phyloP scores from a whole-genome alignment of 1,284 basidiomycete genomes.

The Testicularia cyperi region DNA sequence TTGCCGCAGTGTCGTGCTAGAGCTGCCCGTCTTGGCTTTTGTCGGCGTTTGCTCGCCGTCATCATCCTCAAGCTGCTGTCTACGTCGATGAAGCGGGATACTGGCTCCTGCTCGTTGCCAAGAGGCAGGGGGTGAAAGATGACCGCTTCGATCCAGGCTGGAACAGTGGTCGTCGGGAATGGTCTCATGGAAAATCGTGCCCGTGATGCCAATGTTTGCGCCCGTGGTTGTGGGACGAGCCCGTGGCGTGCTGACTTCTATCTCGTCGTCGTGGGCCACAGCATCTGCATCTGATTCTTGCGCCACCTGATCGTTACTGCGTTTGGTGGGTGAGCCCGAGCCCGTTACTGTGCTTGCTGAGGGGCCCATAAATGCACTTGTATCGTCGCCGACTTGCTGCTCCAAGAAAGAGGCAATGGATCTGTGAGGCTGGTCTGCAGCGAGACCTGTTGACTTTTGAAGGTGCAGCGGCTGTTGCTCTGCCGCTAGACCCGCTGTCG shows the following conservation, averaged over 20 bases:
- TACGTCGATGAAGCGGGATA: too few species aligned
- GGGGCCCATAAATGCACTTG: too few species aligned
- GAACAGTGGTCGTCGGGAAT: constrained; percentile 18
- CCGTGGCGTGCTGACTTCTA: constrained; percentile 35
- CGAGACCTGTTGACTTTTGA: too few species aligned
- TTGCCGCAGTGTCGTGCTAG: constrained; percentile 3
- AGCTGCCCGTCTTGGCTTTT: constrained; percentile 4
- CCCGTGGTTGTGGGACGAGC: constrained; percentile 18
- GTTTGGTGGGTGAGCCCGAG: too few species aligned
- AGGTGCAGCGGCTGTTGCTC: too few species aligned
- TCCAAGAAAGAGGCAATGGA: too few species aligned
- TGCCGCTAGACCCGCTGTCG: too few species aligned
- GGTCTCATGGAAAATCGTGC: constrained; percentile 27
- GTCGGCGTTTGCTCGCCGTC: constrained; percentile 36
- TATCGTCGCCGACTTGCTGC: too few species aligned
- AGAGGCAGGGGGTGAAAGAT: background rate
- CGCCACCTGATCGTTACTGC: too few species aligned
- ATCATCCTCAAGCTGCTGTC: constrained; percentile 5
- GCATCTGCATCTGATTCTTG: background rate
- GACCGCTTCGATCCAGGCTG: background rate
- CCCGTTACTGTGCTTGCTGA: background rate
- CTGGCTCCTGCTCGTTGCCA: too few species aligned
- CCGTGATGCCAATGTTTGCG: constrained; percentile 25
- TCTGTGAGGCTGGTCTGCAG: too few species aligned
- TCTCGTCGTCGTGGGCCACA: constrained; percentile 12